phyloP scores from a whole-genome alignment of 192 early-diverging fungal species.

The Chytriomyces sp. region DNA sequence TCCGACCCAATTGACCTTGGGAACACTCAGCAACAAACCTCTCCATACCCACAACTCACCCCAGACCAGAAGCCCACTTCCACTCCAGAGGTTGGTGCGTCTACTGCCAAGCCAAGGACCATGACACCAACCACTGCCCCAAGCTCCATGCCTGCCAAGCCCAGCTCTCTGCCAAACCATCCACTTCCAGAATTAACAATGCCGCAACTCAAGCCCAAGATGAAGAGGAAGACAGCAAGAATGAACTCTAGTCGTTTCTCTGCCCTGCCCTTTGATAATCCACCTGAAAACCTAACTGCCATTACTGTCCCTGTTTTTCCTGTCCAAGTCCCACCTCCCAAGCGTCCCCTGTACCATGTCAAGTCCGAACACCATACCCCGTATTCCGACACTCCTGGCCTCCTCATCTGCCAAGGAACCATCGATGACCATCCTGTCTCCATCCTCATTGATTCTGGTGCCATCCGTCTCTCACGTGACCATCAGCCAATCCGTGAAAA shows the following conservation, averaged over 20 bases:
- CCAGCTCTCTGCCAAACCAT: not conserved
- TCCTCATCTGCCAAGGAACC: not conserved
- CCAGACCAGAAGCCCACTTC: slow-evolving; percentile 5
- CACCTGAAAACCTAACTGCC: no score
- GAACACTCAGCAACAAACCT: not conserved
- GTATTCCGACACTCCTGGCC: not conserved
- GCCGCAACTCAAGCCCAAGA: not conserved
- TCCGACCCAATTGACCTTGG: slow-evolving; percentile 10
- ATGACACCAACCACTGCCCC: not conserved
- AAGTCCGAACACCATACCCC: not conserved
- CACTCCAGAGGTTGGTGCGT: not conserved
- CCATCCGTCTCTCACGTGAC: no score
- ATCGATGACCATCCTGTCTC: not conserved
- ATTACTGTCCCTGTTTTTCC: not conserved
- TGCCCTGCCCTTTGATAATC: not conserved
- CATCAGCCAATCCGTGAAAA: no score
- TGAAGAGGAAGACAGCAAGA: not conserved
- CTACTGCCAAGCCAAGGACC: slow-evolving; percentile 6
- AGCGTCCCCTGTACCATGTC: not conserved
- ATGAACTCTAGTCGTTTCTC: not conserved
- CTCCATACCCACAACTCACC: not conserved
- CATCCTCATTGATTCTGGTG: slow-evolving; percentile 11
- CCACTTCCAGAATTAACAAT: not conserved
- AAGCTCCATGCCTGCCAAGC: not conserved
- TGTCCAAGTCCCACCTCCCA: no score